A percentile compares a stretch with the other conserved stretches of the same genome.
These are phyloP conservation scores for Daldinia loculata DNA, from an alignment of 495 filamentous ascomycete genomes.

Conservation along the genomic window DNA sequence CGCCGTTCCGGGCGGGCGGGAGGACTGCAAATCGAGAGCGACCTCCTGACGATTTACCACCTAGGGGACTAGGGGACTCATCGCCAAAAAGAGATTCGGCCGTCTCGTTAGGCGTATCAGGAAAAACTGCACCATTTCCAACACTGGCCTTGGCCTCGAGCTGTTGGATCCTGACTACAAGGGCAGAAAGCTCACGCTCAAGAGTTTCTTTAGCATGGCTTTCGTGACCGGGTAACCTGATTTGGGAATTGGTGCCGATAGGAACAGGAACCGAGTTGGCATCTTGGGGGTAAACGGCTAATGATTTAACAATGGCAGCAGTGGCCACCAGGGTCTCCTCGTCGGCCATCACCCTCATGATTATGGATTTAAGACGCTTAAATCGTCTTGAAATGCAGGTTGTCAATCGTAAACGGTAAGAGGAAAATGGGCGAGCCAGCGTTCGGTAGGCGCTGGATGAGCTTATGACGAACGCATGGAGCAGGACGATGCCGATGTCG, in stretches of 20 bases:
- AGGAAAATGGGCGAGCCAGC: conserved; percentile 46
- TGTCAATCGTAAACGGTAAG: conserved; percentile 21
- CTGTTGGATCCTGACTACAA: conserved; percentile 71
- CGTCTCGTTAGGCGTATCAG: conserved; percentile 69
- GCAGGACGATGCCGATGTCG: conserved; percentile 26
- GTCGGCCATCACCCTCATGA: conserved; percentile 59
- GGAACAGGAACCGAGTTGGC: conserved; percentile 41
- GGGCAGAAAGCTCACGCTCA: conserved; percentile 74
- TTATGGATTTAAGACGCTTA: conserved; percentile 8
- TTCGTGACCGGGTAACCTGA: conserved; percentile 71
- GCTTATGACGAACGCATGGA: conserved; percentile 58
- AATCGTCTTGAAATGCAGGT: conserved; percentile 16
- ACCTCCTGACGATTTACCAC: conserved; percentile 18
- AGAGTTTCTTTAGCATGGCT: conserved; percentile 71
- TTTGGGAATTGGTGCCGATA: conserved; percentile 51
- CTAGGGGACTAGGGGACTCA: conserved; percentile 38
- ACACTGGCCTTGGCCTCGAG: conserved; percentile 72
- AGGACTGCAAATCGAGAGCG: conserved; percentile 38
- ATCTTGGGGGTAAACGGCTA: conserved; percentile 61
- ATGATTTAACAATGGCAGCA: conserved; percentile 67
- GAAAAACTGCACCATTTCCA: conserved; percentile 63
- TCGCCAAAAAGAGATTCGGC: conserved; percentile 63
- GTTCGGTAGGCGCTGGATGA: conserved; percentile 50
- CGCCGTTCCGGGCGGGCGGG: conserved; percentile 47
- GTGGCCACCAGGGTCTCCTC: conserved; percentile 70